These are phyloP conservation scores for Pleurotus giganteus DNA, from an alignment of 768 basidiomycete genomes.

Conservation along the genomic window DNA sequence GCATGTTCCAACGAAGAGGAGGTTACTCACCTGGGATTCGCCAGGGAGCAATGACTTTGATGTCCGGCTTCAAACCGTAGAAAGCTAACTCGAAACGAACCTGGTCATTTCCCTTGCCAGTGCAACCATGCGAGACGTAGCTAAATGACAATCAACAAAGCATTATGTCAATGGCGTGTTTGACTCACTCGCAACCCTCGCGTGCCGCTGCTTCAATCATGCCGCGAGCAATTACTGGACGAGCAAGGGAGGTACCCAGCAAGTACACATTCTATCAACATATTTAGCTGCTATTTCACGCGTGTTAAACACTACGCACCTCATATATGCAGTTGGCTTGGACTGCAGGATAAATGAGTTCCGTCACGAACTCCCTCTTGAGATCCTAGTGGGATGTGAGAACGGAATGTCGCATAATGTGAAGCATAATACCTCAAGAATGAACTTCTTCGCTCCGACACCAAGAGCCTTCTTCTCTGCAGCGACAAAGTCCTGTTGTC, in stretches of 20 bases:
- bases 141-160: conserved; percentile 33
- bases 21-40: conserved; percentile 74
- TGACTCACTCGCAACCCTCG: conserved; percentile 91
- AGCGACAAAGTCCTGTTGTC: conserved; percentile 82
- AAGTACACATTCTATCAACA: conserved; percentile 83
- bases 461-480: conserved; percentile 85
- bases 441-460: conserved; percentile 96
- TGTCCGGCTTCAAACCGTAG: conserved; percentile 96
- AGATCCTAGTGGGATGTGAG: conserved; percentile 59
- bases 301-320: conserved; percentile 38
- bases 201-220: conserved; percentile 93
- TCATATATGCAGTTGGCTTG: conserved; percentile 99
- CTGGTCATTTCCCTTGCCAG: conserved; percentile 99
- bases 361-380: conserved; percentile 91
- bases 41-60: conserved; percentile 99
- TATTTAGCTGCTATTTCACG: background rate
- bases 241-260: conserved; percentile 95
- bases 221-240: conserved; percentile 97
- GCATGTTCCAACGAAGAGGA: background rate
- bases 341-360: conserved; percentile 96
- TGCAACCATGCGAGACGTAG: conserved; percentile 97
- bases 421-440: conserved; percentile 63
- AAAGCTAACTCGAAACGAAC: conserved; percentile 99
- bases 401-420: background rate
- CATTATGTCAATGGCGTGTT: background rate